phyloP scores from a whole-genome alignment of 2,329 filamentous ascomycete species.

The Aspergillus unguis region DNA sequence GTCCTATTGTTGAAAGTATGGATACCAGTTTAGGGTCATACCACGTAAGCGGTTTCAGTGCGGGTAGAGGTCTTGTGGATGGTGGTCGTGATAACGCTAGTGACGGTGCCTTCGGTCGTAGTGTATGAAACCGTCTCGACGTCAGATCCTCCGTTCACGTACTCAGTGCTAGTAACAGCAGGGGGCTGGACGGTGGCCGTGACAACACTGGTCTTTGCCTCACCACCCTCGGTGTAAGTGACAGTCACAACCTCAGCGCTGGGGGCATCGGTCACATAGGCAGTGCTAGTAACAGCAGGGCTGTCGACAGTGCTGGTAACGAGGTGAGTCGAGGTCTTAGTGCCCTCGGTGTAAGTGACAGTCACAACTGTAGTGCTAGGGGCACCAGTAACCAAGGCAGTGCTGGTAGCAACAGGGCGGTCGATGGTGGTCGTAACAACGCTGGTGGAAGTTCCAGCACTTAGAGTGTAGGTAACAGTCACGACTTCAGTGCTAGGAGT shows the following conservation, averaged over 20 bases:
- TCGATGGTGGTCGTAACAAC: conserved; percentile 13
- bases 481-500: conserved; percentile 19
- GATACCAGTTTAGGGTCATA: conserved; percentile 12
- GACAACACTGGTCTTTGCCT: conserved; percentile 27
- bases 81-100: conserved; percentile 38
- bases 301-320: conserved; percentile 35
- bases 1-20: no score
- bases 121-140: conserved; percentile 39
- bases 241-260: conserved; percentile 19
- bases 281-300: conserved; percentile 37
- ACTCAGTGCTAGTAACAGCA: neutral
- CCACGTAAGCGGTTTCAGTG: conserved; percentile 25
- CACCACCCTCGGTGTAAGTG: conserved; percentile 39
- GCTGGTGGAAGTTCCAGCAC: conserved; percentile 31
- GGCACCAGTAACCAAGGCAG: conserved; percentile 14
- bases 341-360: conserved; percentile 40
- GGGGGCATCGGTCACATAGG: conserved; percentile 18
- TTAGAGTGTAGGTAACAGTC: conserved; percentile 40
- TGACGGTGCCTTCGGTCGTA: conserved; percentile 34
- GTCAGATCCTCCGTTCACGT: conserved; percentile 16
- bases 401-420: conserved; percentile 3
- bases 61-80: conserved; percentile 33
- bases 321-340: conserved; percentile 34
- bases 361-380: conserved; percentile 26
- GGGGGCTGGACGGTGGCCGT: conserved; percentile 11